A percentile compares a stretch with the other conserved stretches of the same genome.
Conservation (phyloP, 306 rosid species). For the Cercis canadensis region DNA sequence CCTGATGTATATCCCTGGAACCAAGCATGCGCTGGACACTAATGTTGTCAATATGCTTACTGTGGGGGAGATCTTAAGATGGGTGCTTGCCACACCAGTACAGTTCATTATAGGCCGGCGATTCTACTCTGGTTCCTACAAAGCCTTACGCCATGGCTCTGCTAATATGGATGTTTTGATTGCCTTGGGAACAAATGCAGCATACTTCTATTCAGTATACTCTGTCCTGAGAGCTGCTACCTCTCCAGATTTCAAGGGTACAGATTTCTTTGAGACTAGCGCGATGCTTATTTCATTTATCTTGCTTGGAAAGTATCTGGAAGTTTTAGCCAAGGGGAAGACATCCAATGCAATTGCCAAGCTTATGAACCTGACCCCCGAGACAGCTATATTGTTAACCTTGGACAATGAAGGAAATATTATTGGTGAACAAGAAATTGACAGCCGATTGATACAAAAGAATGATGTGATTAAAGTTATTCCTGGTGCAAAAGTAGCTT, state of each 20-base stretch:
- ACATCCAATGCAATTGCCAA: slow-evolving; percentile 91
- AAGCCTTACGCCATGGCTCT: slow-evolving; percentile 71
- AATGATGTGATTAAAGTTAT: slow-evolving; percentile 70
- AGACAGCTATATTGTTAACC: slow-evolving; percentile 61
- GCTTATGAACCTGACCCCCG: slow-evolving; percentile 82
- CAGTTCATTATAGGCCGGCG: slow-evolving; percentile 77
- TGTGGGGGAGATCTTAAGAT: slow-evolving; percentile 65
- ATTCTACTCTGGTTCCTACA: slow-evolving; percentile 76
- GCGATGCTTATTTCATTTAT: slow-evolving; percentile 88
- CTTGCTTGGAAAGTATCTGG: slow-evolving; percentile 88
- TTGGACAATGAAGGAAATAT: slow-evolving; percentile 64
- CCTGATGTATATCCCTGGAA: slow-evolving; percentile 79
- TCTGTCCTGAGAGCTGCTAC: slow-evolving; percentile 72
- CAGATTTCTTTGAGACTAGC: slow-evolving; percentile 92
- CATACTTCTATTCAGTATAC: slow-evolving; percentile 87
- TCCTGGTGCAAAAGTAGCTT: slow-evolving; percentile 82
- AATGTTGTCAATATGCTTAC: slow-evolving; percentile 74
- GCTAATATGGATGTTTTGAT: slow-evolving; percentile 94
- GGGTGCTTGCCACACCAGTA: slow-evolving; percentile 86
- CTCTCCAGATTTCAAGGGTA: slow-evolving; percentile 63
- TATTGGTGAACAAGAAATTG: slow-evolving; percentile 64
- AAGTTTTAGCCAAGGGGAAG: slow-evolving; percentile 84
- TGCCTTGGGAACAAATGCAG: slow-evolving; percentile 89
- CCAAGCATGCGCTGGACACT: slow-evolving; percentile 56
- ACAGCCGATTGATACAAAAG: slow-evolving; percentile 78